Base-by-base conservation (phyloP, 1,139 yeast species). In the Kodamaea arcana region DNA sequence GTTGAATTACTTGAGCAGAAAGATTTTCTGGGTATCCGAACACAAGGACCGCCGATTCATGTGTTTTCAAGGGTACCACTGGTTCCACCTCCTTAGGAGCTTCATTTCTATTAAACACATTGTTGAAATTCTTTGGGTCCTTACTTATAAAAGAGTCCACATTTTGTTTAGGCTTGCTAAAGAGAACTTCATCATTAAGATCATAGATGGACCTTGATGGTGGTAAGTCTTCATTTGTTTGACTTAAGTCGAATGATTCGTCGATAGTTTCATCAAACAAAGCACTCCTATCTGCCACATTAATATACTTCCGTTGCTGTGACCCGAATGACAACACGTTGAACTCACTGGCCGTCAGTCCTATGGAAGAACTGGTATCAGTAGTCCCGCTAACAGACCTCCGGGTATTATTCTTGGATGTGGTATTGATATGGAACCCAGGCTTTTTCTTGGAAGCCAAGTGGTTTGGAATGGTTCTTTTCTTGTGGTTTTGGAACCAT, bases 11-110 rank as follows among this genome's bases (percentile, higher is more conserved):
- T 27, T 75, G 72, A 30, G 73, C 70, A 4, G 94, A 78, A 44
- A 81, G 66, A 3, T 78, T 69, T 49, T 90, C 92, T 1, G 95
- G 88, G 56, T 86, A 90, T 1, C 97, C 97, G 60, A 86, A 88
- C 10, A 90, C 87, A 28, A 88, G 62, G 2, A 92, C 84, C 0
- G 95, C 86, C 31, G 78, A 67, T 40, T 78, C 85, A 22, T 60
- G 58, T 39, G 54, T 56, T 13, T 37, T 32, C 24, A 41, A 36
- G 30, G 39, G 32, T 11, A 24, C 35, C 27, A 40, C 44, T 32
- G 43, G 47, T 12, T 31, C 38, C 8, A 14, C 7, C 4, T 7
- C 23, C 6, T 27, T 27, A 7, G 15, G 14, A 4, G 32, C 9
- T 11, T 29, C 18, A 12, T 31, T 46, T 39, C 62, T 58, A 36